Evolutionary conservation across 2,329 filamentous ascomycete species (phyloP).

Genomic region (Thelonectria rubi): DNA sequence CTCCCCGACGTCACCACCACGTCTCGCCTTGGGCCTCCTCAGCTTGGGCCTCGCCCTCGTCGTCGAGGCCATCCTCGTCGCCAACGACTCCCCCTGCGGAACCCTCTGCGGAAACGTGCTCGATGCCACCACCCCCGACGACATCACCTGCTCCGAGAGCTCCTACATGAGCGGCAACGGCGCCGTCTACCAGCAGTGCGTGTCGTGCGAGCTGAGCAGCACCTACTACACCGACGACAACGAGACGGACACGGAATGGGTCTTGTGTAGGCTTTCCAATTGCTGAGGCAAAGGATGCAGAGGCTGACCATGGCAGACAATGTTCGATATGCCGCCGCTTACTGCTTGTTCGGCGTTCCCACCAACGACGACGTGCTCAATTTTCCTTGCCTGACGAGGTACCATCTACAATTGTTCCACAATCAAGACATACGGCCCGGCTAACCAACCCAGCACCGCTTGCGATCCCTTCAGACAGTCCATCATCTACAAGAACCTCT

Average conservation of each 20-base stretch:
- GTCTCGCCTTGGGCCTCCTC: too few species aligned
- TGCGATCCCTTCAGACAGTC: conserved; percentile 60
- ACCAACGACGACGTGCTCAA: conserved; percentile 54
- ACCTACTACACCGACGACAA: conserved; percentile 52
- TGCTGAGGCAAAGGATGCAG: too few species aligned
- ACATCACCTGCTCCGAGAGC: conserved; percentile 58
- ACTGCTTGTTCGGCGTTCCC: conserved; percentile 63
- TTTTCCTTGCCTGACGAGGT: conserved; percentile 64
- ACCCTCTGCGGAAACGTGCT: conserved; percentile 64
- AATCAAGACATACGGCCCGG: too few species aligned
- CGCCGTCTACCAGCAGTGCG: conserved; percentile 60
- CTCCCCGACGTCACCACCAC: conserved; percentile 24
- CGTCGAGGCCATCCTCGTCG: conserved; percentile 52
- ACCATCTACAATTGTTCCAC: too few species aligned
- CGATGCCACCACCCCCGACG: conserved; percentile 53
- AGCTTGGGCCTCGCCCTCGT: conserved; percentile 23
- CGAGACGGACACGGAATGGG: conserved; percentile 62
- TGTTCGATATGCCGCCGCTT: conserved; percentile 62
- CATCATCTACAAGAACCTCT: conserved; percentile 60
- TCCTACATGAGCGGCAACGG: conserved; percentile 53
- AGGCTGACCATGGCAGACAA: conserved; percentile 57
- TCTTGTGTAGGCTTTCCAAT: conserved; percentile 62
- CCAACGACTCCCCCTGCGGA: conserved; percentile 59
- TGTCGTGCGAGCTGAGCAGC: conserved; percentile 63
- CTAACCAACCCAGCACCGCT: conserved; percentile 54